These are phyloP conservation scores for Lachnellula willkommii DNA, from an alignment of 2,329 filamentous ascomycete genomes.

Conservation along the genomic window DNA sequence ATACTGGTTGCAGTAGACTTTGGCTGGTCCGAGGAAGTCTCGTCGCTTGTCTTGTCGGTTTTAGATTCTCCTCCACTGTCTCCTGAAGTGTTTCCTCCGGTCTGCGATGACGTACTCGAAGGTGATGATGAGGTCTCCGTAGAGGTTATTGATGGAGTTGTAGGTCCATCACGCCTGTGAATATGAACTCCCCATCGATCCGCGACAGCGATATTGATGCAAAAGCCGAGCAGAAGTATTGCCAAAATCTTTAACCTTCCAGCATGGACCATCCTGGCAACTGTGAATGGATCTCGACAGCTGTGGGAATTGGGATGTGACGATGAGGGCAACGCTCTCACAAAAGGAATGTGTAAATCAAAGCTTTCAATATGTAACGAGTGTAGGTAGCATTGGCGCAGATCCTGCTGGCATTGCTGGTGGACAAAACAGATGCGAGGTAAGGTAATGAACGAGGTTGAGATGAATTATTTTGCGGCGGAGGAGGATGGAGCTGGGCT, in stretches of 20 bases:
- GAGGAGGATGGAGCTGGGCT: conserved; percentile 7
- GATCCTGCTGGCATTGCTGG: conserved; percentile 15
- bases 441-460: conserved; percentile 6
- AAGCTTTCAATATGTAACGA: conserved; percentile 18
- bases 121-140: conserved; percentile 11
- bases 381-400: conserved; percentile 20
- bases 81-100: conserved; percentile 6
- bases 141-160: conserved; percentile 19
- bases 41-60: conserved; percentile 1
- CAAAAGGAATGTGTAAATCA: conserved; percentile 15
- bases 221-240: conserved; percentile 23
- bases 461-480: conserved; percentile 9
- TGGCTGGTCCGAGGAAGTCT: not conserved
- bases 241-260: conserved; percentile 18
- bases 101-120: conserved; percentile 8
- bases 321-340: conserved; percentile 10
- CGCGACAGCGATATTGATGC: conserved; percentile 19
- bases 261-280: conserved; percentile 15
- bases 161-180: conserved; percentile 24
- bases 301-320: conserved; percentile 10
- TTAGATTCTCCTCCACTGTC: conserved; percentile 9
- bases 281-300: conserved; percentile 4
- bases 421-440: conserved; percentile 13
- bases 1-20: conserved; percentile 8
- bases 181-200: conserved; percentile 16